Base-by-base conservation (phyloP, 2,329 filamentous ascomycete species). In the Ophiostoma fasciatum region DNA sequence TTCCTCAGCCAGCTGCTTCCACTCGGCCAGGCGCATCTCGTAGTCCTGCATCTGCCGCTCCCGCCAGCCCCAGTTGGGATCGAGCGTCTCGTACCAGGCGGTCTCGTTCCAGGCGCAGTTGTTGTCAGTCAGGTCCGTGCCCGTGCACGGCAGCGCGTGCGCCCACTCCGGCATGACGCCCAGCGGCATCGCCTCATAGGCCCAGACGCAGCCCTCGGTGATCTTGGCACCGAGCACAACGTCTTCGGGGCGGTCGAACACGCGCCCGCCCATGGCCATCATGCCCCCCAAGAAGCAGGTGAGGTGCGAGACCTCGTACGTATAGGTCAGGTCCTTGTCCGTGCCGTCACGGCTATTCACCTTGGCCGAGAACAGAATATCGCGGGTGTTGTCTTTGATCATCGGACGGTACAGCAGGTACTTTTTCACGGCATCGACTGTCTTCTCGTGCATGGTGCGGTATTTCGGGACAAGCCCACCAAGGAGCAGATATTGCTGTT, bases 341-440 rank as follows among this genome's bases (percentile, higher is more conserved):
- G 51, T 60, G 3, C 37, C 33, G 12, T 64, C 63, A 2, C 48
- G 52, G 9, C 67, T 64, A 31, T 51, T 60, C n/a, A 71, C 54
- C 45, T 74, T 74, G 18, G 79, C 78, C 0, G 81, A 72, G 42
- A 90, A 74, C 3, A 90, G 64, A n/a, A 90, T 70, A 41, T 88
- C 72, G 35, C 70, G 70, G 36, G 71, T 62, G 7, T 67, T 61
- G 21, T 71, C 68, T 7, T 74, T 68, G 15, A 74, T 68, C 72
- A 90, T 79, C 1, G 85, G 84, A 5, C 78, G 70, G 57, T 74
- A 93, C 39, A 93, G 71, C 9, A 93, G 64, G 53, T 81, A 68
- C 44, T 83, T 66, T 45, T 80, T 79, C 25, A 78, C 71, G 0
- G 74, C 74, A 5, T 78, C 70, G 21, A 78, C 69, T 4, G 74